Conservation (phyloP, 768 basidiomycete genomes). For the Clavaria fumosa region DNA sequence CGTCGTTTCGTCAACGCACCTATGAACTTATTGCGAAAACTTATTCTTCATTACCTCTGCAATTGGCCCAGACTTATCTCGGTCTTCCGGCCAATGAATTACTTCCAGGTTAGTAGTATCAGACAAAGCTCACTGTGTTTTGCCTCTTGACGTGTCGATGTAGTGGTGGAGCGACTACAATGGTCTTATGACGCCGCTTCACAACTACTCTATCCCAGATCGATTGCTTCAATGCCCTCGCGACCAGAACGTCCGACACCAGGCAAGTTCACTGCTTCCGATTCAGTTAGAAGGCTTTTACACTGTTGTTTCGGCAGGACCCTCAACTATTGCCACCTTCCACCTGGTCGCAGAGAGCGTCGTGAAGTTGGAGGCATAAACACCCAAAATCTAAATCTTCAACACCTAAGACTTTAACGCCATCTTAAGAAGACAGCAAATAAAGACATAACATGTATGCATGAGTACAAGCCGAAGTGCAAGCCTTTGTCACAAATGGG, state of each 20-base stretch:
- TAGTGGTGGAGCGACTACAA: constrained; percentile 28
- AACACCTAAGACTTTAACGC: not conserved
- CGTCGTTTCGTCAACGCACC: constrained; percentile 41
- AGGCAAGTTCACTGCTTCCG: no score
- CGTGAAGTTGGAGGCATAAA: constrained; percentile 28
- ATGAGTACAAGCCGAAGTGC: no score
- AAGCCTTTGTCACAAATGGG: no score
- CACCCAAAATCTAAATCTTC: not conserved
- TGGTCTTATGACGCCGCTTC: constrained; percentile 39
- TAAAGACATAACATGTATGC: no score
- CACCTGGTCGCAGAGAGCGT: constrained; percentile 38
- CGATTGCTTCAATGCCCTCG: no score
- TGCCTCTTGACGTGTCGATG: no score
- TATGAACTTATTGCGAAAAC: constrained; percentile 42
- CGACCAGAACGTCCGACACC: no score
- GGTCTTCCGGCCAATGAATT: constrained; percentile 29
- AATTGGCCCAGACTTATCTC: constrained; percentile 41
- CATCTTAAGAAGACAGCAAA: not conserved
- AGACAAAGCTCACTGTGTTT: not conserved
- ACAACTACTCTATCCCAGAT: no score
- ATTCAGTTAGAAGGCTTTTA: no score
- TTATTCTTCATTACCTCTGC: constrained; percentile 44
- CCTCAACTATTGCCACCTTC: constrained; percentile 21
- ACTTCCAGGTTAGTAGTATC: constrained; percentile 19
- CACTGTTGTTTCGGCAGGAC: not conserved